Conservation (phyloP, 768 basidiomycete genomes). For the Auricularia auricula-judae region DNA sequence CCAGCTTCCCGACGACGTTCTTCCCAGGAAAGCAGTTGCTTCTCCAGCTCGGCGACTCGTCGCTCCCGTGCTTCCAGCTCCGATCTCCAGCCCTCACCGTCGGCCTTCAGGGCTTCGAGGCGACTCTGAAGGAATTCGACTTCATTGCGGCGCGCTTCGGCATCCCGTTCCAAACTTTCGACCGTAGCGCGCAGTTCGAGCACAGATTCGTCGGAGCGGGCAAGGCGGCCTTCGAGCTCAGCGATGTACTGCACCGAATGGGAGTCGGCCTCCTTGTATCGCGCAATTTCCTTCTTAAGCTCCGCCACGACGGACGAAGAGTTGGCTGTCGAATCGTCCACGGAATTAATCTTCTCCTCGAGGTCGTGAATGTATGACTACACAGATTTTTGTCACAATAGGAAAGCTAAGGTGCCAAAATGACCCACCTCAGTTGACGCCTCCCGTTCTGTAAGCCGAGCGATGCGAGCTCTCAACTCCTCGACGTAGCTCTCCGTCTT, state of each 20-base stretch:
- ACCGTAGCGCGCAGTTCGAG: slow-evolving; percentile 57
- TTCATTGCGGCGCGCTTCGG: slow-evolving; percentile 61
- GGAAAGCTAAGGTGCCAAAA: slow-evolving; percentile 1
- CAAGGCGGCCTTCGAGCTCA: slow-evolving; percentile 74
- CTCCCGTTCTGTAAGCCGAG: slow-evolving; percentile 80
- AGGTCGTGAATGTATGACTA: slow-evolving; percentile 90
- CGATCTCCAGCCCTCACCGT: slow-evolving; percentile 71
- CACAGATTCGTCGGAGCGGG: slow-evolving; percentile 69
- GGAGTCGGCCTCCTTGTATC: slow-evolving; percentile 65
- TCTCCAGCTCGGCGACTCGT: slow-evolving; percentile 64
- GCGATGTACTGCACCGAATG: slow-evolving; percentile 69
- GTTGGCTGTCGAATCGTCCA: slow-evolving; percentile 65
- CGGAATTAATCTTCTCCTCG: slow-evolving; percentile 81
- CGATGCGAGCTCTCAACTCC: slow-evolving; percentile 69
- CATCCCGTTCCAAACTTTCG: slow-evolving; percentile 66
- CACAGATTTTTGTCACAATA: slow-evolving; percentile 9
- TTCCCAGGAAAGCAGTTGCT: slow-evolving; percentile 70
- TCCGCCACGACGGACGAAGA: slow-evolving; percentile 75
- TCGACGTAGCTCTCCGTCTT: slow-evolving; percentile 80
- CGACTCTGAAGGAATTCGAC: slow-evolving; percentile 60
- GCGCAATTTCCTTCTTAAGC: slow-evolving; percentile 70
- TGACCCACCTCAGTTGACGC: slow-evolving; percentile 70
- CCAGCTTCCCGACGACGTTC: slow-evolving; percentile 55
- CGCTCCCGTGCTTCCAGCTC: slow-evolving; percentile 80
- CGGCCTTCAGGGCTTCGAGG: slow-evolving; percentile 54